Base-by-base conservation (phyloP, 176 grass and related monocot species). In the Poa annua region DNA sequence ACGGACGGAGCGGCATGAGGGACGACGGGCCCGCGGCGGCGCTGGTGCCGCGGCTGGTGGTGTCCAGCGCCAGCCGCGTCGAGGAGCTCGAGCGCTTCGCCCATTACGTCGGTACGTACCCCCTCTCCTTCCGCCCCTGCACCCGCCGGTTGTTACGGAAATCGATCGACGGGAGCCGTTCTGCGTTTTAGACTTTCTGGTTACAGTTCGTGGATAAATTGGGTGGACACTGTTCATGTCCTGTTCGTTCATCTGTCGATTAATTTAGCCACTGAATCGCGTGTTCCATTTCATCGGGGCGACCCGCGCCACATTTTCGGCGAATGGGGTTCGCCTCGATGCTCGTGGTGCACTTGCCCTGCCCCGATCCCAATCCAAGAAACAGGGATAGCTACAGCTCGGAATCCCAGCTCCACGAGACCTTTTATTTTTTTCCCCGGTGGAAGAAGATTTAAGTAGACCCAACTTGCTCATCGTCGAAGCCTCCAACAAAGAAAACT, bases 1-100 rank as follows among this genome's bases (percentile, higher is more conserved):
- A 20, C 14, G 32, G 20, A 14, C 13, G 20, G 4, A 36, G 52
- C 29, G 12, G 22, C 52, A 94, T 94, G 89, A 89, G 56, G 85
- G 89, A 85, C 41, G 79, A 80, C 25, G 63, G 77, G 19, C 42
- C 47, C 16, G 69, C 61, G 13, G 36, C 50, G 20, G 48, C 44
- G 66, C 29, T 66, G 78, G 78, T 89, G 86, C 96, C 96, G 21
- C 73, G 75, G 38, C 87, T 98, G 71, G 26, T 76, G 13, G 75
- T 91, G 25, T 64, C 88, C 9, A 74, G 89, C 32, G 79, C 91
- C 53, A 81, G 96, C 49, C 86, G 87, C 45, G 53, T 90, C 85
- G 81, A 91, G 68, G 85, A 98, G 77, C 85, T 98, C 20, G 96
- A 98, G 79, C 79, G 76, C 24, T 98, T 95, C 85, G 88, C 92